phyloP scores from a whole-genome alignment of 306 rosid genomes.

The Dryas octopetala region DNA sequence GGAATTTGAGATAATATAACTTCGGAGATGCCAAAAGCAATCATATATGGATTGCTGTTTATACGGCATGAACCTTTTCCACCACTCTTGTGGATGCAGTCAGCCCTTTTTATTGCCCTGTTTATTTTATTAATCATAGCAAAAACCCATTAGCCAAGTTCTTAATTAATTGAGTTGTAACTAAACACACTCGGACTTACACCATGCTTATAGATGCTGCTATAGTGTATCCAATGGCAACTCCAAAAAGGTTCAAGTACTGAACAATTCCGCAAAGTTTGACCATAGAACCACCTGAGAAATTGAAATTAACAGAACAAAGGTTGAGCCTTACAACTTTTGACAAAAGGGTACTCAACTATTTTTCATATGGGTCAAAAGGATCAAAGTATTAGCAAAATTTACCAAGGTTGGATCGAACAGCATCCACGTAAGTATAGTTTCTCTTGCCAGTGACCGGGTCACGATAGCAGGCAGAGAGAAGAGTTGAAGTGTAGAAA shows the following conservation, averaged over 20 bases:
- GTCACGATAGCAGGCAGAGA: constrained; percentile 76
- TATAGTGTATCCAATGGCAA: constrained; percentile 77
- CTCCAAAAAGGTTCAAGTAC: constrained; percentile 69
- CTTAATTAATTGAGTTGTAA: not conserved
- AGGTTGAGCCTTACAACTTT: not conserved
- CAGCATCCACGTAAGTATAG: constrained; percentile 81
- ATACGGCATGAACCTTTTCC: constrained; percentile 62
- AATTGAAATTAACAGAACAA: constrained; percentile 7
- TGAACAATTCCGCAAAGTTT: constrained; percentile 77
- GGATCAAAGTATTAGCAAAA: not conserved
- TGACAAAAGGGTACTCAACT: not conserved
- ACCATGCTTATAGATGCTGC: constrained; percentile 80
- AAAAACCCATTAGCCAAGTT: constrained; percentile 10
- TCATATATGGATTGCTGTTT: constrained; percentile 73
- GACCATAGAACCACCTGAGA: constrained; percentile 58
- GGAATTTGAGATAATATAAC: constrained; percentile 78
- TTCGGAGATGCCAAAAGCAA: constrained; percentile 64
- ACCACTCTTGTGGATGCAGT: constrained; percentile 62
- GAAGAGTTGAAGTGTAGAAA: constrained; percentile 73
- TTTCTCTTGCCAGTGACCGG: constrained; percentile 73
- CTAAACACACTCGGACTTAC: constrained; percentile 38
- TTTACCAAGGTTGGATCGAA: constrained; percentile 65
- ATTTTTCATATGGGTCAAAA: not conserved
- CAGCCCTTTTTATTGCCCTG: constrained; percentile 80
- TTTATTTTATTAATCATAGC: not conserved